Percentiles rank a stretch among this genome's conserved stretches.
Conservation (phyloP, 2,329 filamentous ascomycete genomes). For the Pseudogymnoascus sp. region DNA sequence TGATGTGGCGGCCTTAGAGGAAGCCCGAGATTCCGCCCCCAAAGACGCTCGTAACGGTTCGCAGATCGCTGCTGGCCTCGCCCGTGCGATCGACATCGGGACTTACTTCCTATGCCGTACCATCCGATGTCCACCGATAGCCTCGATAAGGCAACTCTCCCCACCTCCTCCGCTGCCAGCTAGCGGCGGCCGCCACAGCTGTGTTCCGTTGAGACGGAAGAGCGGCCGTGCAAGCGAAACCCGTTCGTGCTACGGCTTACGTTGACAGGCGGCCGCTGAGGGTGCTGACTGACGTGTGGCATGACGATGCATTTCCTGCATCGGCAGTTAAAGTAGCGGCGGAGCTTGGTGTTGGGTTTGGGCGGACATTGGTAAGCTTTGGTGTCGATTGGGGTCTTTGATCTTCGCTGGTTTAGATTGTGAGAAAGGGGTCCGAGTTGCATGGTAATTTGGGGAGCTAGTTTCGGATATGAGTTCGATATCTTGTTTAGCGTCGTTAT, state of each 20-base stretch:
- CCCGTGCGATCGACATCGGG: neutral
- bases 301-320: neutral
- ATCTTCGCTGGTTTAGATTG: neutral
- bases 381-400: neutral
- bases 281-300: neutral
- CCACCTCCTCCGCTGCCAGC: neutral
- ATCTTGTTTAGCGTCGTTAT: neutral
- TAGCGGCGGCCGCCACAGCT: too few relatives aligned
- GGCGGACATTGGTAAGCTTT: neutral
- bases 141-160: neutral
- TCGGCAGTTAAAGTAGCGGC: neutral
- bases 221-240: neutral
- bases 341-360: neutral
- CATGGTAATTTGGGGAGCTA: neutral
- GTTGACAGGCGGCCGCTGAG: neutral
- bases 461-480: neutral
- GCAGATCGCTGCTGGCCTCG: neutral
- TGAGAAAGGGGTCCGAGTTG: constrained; percentile 1
- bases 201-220: neutral
- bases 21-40: neutral
- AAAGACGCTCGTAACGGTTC: neutral
- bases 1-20: neutral
- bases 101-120: neutral
- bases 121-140: neutral
- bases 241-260: neutral